Evolutionary conservation across 2,329 filamentous ascomycete genomes (phyloP).

Genomic region (Aspergillus spinulosporus): DNA sequence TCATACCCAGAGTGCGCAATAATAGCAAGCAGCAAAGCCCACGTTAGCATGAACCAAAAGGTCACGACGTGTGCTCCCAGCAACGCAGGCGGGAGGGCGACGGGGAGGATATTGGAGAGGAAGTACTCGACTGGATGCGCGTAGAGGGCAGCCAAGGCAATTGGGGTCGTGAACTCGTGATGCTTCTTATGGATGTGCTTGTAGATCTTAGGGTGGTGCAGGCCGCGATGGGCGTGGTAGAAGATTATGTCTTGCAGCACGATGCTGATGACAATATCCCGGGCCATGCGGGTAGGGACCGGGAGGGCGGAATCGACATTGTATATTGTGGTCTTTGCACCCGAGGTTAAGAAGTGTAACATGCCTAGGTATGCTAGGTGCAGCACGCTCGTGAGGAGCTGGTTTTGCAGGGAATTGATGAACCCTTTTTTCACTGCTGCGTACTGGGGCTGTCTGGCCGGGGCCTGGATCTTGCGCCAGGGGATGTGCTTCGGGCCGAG

Average conservation of each 20-base stretch:
- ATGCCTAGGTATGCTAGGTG: neutral
- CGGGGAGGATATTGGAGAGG: conserved; percentile 55
- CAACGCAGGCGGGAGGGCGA: conserved; percentile 52
- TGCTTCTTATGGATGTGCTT: conserved; percentile 56
- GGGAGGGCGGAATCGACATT: neutral
- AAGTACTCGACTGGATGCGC: conserved; percentile 60
- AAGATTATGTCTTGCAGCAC: conserved; percentile 37
- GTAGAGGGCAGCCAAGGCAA: conserved; percentile 58
- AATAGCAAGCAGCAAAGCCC: neutral
- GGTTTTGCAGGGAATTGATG: neutral
- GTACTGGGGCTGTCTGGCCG: neutral
- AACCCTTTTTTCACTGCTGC: neutral
- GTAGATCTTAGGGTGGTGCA: conserved; percentile 55
- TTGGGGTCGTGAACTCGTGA: conserved; percentile 57
- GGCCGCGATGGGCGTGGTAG: conserved; percentile 57
- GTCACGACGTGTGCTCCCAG: conserved; percentile 54
- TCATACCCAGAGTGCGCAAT: neutral
- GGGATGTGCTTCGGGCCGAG: neutral
- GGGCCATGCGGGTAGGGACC: neutral
- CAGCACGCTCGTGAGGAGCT: neutral
- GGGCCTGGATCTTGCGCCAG: neutral
- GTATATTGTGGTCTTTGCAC: neutral
- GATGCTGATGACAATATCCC: neutral
- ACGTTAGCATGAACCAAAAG: conserved; percentile 25
- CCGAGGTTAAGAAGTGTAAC: neutral